Evolutionary conservation across 495 filamentous ascomycete genomes (phyloP).

Genomic region (Glonium stellatum): DNA sequence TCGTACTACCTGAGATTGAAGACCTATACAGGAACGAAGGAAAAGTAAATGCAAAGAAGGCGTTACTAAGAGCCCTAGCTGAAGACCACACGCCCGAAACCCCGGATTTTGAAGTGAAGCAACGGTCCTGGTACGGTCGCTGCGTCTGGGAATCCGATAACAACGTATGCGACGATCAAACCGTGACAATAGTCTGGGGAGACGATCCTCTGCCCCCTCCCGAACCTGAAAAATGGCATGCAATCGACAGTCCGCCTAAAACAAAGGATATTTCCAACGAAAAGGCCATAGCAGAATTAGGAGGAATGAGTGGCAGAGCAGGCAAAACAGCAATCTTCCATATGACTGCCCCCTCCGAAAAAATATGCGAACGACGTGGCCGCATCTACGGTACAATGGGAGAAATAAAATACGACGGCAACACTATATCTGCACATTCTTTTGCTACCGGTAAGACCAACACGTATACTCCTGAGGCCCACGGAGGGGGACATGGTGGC

Average conservation of each 20-base stretch:
- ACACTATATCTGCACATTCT: slow-evolving; percentile 55
- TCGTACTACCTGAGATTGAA: slow-evolving; percentile 88
- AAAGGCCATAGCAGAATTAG: slow-evolving; percentile 5
- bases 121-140: slow-evolving; percentile 79
- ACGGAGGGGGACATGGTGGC: slow-evolving; percentile 66
- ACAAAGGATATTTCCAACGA: no score
- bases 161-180: slow-evolving; percentile 84
- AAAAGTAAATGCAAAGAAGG: slow-evolving; percentile 37
- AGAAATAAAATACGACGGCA: slow-evolving; percentile 74
- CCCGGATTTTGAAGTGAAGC: slow-evolving; percentile 49
- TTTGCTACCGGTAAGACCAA: slow-evolving; percentile 52
- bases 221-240: no score
- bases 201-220: slow-evolving; percentile 48
- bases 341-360: slow-evolving; percentile 86
- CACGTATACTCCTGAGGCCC: slow-evolving; percentile 47
- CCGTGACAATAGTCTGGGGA: slow-evolving; percentile 80
- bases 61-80: slow-evolving; percentile 47
- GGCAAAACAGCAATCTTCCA: slow-evolving; percentile 85
- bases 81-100: slow-evolving; percentile 58
- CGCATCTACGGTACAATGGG: slow-evolving; percentile 77
- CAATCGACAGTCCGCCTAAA: no score
- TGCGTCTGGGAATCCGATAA: slow-evolving; percentile 94
- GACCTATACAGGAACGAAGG: slow-evolving; percentile 44
- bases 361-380: slow-evolving; percentile 75
- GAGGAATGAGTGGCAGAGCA: slow-evolving; percentile 40